phyloP scores from a whole-genome alignment of 2,329 filamentous ascomycete genomes.

The Sarocladium strictum region DNA sequence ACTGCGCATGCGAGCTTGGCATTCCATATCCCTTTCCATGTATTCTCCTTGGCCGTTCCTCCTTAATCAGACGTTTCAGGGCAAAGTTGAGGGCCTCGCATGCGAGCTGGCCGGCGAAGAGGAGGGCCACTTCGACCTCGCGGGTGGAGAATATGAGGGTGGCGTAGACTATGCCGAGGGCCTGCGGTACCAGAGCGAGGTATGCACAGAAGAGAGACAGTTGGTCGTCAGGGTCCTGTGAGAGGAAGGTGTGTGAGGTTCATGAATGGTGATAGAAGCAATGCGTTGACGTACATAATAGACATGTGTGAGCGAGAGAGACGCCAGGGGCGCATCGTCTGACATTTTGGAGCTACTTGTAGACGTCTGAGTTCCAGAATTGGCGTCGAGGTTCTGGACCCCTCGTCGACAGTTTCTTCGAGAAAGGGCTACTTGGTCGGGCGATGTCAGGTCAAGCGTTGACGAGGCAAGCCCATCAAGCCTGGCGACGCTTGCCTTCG shows the following conservation, averaged over 20 bases:
- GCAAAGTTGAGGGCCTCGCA: conserved; percentile 89
- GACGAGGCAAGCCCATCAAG: too few species aligned
- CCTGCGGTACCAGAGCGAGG: conserved; percentile 90
- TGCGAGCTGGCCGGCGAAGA: conserved; percentile 85
- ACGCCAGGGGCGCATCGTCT: conserved; percentile 61
- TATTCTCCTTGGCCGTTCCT: conserved; percentile 78
- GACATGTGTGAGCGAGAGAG: conserved; percentile 90
- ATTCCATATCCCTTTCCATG: conserved; percentile 96
- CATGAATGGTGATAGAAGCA: not conserved
- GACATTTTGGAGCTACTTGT: conserved; percentile 15
- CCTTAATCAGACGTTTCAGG: conserved; percentile 85
- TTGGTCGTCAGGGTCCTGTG: conserved; percentile 75
- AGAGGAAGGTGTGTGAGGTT: not conserved
- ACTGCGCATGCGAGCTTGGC: conserved; percentile 92
- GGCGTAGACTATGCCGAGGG: conserved; percentile 81
- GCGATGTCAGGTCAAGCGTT: too few species aligned
- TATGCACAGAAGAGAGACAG: conserved; percentile 86
- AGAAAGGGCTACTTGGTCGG: too few species aligned
- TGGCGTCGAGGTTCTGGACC: too few species aligned
- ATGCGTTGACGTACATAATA: conserved; percentile 67
- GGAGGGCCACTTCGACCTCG: conserved; percentile 81
- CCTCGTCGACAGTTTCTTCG: too few species aligned
- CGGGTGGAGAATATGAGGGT: conserved; percentile 87
- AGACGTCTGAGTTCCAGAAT: too few species aligned
- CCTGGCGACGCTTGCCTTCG: too few species aligned